A percentile compares a stretch with the other conserved stretches of the same genome.
Evolutionary conservation across 805 yeast species (phyloP).

Genomic region (Sugiyamaella marilandica): DNA sequence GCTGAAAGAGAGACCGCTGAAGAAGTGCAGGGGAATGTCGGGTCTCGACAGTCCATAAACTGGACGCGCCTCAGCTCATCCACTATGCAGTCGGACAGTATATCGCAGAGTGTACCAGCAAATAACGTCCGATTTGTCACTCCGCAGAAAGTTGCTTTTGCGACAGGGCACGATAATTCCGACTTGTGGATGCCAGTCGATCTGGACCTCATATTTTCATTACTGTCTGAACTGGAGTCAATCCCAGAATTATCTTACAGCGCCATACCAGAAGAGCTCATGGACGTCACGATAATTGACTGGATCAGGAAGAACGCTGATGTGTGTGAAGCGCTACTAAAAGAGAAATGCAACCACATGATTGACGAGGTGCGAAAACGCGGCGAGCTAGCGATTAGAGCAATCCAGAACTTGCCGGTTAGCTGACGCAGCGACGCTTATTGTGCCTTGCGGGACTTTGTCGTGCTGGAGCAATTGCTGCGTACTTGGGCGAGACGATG

Average conservation of each 20-base stretch:
- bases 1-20: too few relatives aligned
- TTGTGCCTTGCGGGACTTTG: too few relatives aligned
- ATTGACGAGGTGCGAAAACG: slow-evolving; percentile 45
- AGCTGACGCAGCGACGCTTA: background rate
- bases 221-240: slow-evolving; percentile 28
- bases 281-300: slow-evolving; percentile 62
- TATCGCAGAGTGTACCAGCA: background rate
- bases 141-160: background rate
- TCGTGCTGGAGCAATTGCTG: too few relatives aligned
- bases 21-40: too few relatives aligned
- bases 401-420: slow-evolving; percentile 10
- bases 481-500: too few relatives aligned
- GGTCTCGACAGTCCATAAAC: background rate
- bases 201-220: slow-evolving; percentile 29
- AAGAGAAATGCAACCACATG: slow-evolving; percentile 45
- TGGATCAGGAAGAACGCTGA: slow-evolving; percentile 60
- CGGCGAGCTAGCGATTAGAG: slow-evolving; percentile 46
- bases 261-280: slow-evolving; percentile 41
- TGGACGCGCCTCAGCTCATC: slow-evolving; percentile 12
- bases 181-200: slow-evolving; percentile 27
- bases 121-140: background rate
- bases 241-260: slow-evolving; percentile 14
- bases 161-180: background rate
- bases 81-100: background rate
- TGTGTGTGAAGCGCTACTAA: slow-evolving; percentile 47